These are phyloP conservation scores for Rhizopogon sp. DNA, from an alignment of 768 basidiomycete genomes.

Conservation along the genomic window DNA sequence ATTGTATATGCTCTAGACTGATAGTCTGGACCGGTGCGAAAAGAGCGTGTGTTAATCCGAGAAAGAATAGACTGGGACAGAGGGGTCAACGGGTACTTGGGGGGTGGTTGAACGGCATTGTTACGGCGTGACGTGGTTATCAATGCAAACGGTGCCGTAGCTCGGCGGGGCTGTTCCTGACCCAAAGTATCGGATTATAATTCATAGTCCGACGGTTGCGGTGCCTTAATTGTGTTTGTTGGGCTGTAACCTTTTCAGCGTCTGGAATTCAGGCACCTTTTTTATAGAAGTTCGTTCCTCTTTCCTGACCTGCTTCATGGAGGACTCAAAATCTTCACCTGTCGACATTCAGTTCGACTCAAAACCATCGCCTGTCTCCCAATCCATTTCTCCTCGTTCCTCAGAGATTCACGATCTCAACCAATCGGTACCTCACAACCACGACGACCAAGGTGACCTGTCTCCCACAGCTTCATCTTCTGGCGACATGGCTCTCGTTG, in stretches of 20 bases:
- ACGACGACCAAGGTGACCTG: slow-evolving; percentile 2
- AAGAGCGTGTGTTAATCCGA: background rate
- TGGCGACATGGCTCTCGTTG: slow-evolving; percentile 31
- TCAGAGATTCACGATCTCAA: slow-evolving; percentile 4
- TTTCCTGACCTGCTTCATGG: slow-evolving; percentile 25
- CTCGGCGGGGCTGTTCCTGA: slow-evolving; percentile 31
- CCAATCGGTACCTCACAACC: slow-evolving; percentile 1
- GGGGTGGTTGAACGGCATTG: slow-evolving; percentile 14
- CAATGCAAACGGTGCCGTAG: slow-evolving; percentile 29
- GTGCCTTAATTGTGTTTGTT: slow-evolving; percentile 31
- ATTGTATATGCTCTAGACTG: background rate
- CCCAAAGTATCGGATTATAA: slow-evolving; percentile 12
- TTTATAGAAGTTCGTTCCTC: slow-evolving; percentile 29
- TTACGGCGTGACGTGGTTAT: slow-evolving; percentile 16
- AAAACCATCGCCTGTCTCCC: slow-evolving; percentile 1
- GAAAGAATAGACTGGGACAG: background rate
- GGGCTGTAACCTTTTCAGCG: slow-evolving; percentile 24
- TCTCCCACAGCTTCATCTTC: slow-evolving; percentile 6
- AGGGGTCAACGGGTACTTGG: slow-evolving; percentile 1
- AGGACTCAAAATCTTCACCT: slow-evolving; percentile 28
- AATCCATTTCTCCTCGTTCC: slow-evolving; percentile 7
- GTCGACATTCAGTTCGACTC: slow-evolving; percentile 18
- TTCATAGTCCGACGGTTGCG: slow-evolving; percentile 28
- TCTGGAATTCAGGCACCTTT: slow-evolving; percentile 28
- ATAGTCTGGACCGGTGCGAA: slow-evolving; percentile 3